Conservation (phyloP, 768 basidiomycete species). For the Neoboletus brunneissimus region DNA sequence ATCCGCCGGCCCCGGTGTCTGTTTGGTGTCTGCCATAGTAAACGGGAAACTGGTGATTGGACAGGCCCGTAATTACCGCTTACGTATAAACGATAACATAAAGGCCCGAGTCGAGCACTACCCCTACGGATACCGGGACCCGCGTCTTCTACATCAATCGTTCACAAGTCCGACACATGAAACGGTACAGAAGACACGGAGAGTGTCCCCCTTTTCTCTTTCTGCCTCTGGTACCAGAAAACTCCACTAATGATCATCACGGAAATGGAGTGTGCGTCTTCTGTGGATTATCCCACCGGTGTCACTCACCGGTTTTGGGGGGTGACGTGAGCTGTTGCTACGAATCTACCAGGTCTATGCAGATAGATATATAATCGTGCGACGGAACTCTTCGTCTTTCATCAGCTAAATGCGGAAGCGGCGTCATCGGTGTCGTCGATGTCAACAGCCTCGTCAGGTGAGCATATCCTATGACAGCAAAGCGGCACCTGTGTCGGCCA, state of each 20-base stretch:
- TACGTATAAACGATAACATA: not conserved
- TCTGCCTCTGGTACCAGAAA: not conserved
- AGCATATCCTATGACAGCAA: not conserved
- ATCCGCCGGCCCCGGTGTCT: not conserved
- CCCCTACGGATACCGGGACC: not conserved
- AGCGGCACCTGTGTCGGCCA: not conserved
- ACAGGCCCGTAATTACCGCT: too few species aligned
- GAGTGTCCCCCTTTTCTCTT: not conserved
- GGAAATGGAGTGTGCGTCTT: not conserved
- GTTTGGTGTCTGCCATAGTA: not conserved
- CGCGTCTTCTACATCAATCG: not conserved
- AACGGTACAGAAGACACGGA: not conserved
- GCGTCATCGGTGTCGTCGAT: too few species aligned
- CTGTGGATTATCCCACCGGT: not conserved
- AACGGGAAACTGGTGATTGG: too few species aligned
- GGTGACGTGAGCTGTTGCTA: slow-evolving; percentile 2
- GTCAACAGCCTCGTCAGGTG: not conserved
- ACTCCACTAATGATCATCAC: not conserved
- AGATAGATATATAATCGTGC: not conserved
- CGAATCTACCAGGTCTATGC: too few species aligned
- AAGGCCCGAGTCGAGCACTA: not conserved
- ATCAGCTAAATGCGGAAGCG: not conserved
- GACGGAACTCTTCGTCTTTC: not conserved
- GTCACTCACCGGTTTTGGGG: not conserved
- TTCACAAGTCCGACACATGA: not conserved